Evolutionary conservation across 2,329 filamentous ascomycete species (phyloP).

Genomic region (Penicillium sp.): DNA sequence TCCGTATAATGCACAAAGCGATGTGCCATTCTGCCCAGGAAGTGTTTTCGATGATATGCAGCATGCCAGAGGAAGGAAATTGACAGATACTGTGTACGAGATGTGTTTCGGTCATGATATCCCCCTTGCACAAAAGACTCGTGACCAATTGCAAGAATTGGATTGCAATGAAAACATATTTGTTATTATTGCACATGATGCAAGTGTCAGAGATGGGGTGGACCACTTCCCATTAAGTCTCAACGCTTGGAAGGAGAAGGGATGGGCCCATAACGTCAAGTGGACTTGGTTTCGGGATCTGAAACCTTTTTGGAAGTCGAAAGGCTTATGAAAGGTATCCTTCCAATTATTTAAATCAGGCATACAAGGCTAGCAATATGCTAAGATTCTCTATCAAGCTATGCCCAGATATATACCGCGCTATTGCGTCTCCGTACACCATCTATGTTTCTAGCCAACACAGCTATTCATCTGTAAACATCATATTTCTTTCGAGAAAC

Average conservation of each 20-base stretch:
- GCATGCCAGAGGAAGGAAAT: not conserved
- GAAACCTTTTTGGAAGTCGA: not conserved
- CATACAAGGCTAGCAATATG: not conserved
- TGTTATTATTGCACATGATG: constrained; percentile 1
- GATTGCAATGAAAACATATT: not conserved
- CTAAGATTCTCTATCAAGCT: not conserved
- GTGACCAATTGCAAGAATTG: not conserved
- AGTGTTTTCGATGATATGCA: not conserved
- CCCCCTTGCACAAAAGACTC: not conserved
- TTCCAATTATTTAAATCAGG: not conserved
- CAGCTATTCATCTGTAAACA: not conserved
- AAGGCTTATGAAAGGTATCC: not conserved
- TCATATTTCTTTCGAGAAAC: not conserved
- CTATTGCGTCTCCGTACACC: not conserved
- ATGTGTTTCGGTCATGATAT: not conserved
- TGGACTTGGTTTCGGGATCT: not conserved
- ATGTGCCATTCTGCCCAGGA: not conserved
- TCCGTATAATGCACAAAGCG: not conserved
- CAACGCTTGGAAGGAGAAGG: not conserved
- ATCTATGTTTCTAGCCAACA: not conserved
- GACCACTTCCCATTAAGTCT: not conserved
- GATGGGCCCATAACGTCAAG: not conserved
- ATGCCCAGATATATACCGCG: not conserved
- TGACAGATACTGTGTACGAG: not conserved
- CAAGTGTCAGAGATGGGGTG: not conserved